Evolutionary conservation across 2,329 filamentous ascomycete species (phyloP).

Genomic region (Penicillium sp.): DNA sequence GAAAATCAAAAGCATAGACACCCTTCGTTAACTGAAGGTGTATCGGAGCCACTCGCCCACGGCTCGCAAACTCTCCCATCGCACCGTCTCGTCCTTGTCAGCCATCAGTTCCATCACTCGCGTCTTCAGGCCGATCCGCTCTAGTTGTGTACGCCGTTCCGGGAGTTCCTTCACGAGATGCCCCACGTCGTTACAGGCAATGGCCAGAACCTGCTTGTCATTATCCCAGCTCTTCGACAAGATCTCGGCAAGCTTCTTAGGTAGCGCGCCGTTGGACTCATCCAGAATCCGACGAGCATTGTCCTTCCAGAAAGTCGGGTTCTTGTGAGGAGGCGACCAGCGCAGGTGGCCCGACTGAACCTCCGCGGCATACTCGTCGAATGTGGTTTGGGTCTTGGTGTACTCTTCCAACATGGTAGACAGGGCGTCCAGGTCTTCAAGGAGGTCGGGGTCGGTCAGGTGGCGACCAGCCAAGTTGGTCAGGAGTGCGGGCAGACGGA

Average conservation of each 20-base stretch:
- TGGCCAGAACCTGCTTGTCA: slow-evolving; percentile 79
- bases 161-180: slow-evolving; percentile 82
- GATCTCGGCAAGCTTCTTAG: slow-evolving; percentile 79
- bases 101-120: slow-evolving; percentile 92
- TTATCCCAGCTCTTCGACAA: slow-evolving; percentile 78
- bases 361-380: slow-evolving; percentile 71
- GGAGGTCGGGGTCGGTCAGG: slow-evolving; percentile 47
- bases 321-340: slow-evolving; percentile 89
- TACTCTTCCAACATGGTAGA: slow-evolving; percentile 79
- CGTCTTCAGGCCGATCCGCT: slow-evolving; percentile 78
- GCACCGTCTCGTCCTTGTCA: slow-evolving; percentile 78
- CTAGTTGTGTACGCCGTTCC: slow-evolving; percentile 72
- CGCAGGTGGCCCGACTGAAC: slow-evolving; percentile 79
- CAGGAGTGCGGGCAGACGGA: slow-evolving; percentile 66
- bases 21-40: slow-evolving; percentile 52
- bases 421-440: slow-evolving; percentile 47
- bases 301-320: slow-evolving; percentile 82
- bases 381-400: slow-evolving; percentile 63
- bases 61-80: slow-evolving; percentile 88
- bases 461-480: slow-evolving; percentile 53
- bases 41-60: slow-evolving; percentile 74
- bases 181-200: slow-evolving; percentile 91
- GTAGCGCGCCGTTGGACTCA: slow-evolving; percentile 71
- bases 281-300: slow-evolving; percentile 85
- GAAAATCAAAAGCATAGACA: slow-evolving; percentile 9